Evolutionary conservation across 768 basidiomycete species (phyloP).

Genomic region (Phylloporus arenicola): DNA sequence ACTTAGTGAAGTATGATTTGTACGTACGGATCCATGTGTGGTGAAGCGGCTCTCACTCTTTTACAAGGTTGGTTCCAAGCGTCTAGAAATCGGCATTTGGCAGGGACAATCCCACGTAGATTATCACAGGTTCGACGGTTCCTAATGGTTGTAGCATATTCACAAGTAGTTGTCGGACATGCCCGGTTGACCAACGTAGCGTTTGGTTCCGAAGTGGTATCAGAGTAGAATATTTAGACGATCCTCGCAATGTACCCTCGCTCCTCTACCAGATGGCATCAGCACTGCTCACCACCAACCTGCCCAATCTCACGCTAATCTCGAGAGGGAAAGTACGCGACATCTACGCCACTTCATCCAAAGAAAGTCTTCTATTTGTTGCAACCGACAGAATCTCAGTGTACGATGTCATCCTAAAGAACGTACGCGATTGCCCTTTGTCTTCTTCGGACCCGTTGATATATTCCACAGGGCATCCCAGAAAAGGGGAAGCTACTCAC

Average conservation of each 20-base stretch:
- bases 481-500: constrained; percentile 90
- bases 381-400: constrained; percentile 95
- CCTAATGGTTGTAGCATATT: constrained; percentile 18
- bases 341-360: constrained; percentile 74
- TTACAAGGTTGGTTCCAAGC: constrained; percentile 45
- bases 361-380: constrained; percentile 79
- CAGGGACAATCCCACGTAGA: constrained; percentile 8
- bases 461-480: constrained; percentile 71
- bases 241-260: neutral
- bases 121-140: constrained; percentile 3
- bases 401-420: constrained; percentile 91
- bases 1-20: constrained; percentile 84
- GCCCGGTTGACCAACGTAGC: constrained; percentile 6
- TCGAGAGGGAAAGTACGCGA: constrained; percentile 96
- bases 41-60: constrained; percentile 11
- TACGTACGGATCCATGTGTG: constrained; percentile 36
- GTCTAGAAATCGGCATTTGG: constrained; percentile 27
- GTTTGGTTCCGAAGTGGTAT: constrained; percentile 13
- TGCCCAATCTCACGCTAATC: constrained; percentile 61
- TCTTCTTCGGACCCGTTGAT: neutral
- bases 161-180: constrained; percentile 3
- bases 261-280: constrained; percentile 18
- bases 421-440: constrained; percentile 50
- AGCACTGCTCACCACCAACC: constrained; percentile 49
- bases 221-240: constrained; percentile 3